A percentile compares a stretch with the other conserved stretches of the same genome.
phyloP scores from a whole-genome alignment of 2,329 filamentous ascomycete species.

The Fusarium sp. region DNA sequence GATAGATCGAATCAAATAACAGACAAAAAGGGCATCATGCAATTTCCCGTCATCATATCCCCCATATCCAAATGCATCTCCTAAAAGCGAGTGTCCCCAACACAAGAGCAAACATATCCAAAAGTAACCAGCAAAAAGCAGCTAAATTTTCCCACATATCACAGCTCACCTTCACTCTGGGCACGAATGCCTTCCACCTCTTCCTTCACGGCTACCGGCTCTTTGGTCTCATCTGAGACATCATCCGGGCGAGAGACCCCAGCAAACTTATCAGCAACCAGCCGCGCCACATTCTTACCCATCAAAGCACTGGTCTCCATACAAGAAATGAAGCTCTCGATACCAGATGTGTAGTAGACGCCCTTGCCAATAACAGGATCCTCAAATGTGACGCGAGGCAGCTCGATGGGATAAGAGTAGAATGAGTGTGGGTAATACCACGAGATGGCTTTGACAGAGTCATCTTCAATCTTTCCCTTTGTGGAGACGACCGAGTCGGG shows the following conservation, averaged over 20 bases:
- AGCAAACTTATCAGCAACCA: constrained; percentile 73
- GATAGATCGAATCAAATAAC: not conserved
- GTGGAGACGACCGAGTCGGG: constrained; percentile 56
- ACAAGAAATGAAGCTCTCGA: constrained; percentile 94
- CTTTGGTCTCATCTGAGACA: not conserved
- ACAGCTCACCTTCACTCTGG: constrained; percentile 35
- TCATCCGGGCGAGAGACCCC: constrained; percentile 39
- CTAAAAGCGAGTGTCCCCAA: not conserved
- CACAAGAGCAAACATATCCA: not conserved
- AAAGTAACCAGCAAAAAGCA: not conserved
- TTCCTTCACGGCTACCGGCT: constrained; percentile 7
- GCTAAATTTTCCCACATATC: constrained; percentile 6
- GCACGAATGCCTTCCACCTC: constrained; percentile 18
- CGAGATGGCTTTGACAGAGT: constrained; percentile 66
- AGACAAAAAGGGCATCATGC: not conserved
- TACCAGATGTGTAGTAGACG: constrained; percentile 79
- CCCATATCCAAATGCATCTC: not conserved
- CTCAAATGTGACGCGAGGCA: constrained; percentile 90
- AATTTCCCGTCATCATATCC: not conserved
- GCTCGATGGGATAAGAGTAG: constrained; percentile 86
- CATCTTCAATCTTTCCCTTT: constrained; percentile 52
- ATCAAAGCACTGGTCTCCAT: constrained; percentile 97
- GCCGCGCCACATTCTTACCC: constrained; percentile 84
- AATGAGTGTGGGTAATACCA: constrained; percentile 86
- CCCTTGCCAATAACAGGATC: constrained; percentile 76